Base-by-base conservation (phyloP, 2,329 filamentous ascomycete genomes). In the Didymella lethalis region DNA sequence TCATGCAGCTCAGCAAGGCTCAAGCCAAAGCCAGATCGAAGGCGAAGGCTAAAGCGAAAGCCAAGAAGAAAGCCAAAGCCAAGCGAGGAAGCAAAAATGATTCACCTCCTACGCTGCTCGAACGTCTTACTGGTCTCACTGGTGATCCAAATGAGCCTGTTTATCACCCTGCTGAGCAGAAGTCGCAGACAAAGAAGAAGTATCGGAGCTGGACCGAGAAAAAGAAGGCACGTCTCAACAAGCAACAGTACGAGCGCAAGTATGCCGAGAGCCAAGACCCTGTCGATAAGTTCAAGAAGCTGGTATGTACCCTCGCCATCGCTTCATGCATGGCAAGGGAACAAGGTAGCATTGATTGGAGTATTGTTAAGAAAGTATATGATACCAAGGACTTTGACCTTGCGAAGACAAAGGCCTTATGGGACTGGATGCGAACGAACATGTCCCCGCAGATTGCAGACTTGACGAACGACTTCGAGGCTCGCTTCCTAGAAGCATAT, bases 401-500 rank as follows among this genome's bases (percentile, higher is more conserved):
- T 1, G 31, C 51, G 3, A 73, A 66, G 51, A 69, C 77, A 23
- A 77, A 77, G 48, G 72, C 75, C 25, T 70, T 77, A 14, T 81
- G 78, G 79, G 57, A 56, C 7, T 77, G 74, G 73, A 66, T 76
- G 60, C 70, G 73, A 58, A 47, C 60, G 57, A 62, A 73, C 55
- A 74, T 73, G 66, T 38, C 61, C 16, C 45, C 80, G 0, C 82
- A 84, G 48, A 80, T 91, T 34, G 79, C 85, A 4, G 83, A 83
- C 40, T 70, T 90, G 44, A 87, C 85, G 5, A 78, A 82, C 6
- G 84, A 86, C 47, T 91, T 94, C 63, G 87, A 90, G 66, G 80
- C 85, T 16, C 82, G 80, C 7, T 91, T 91, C 65, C 77, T 92
- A 6, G 76, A 81, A 46, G 90, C 90, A 0, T 92, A 92, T 64